Base-by-base conservation (phyloP, 306 rosid species). In the Castanea mollissima region DNA sequence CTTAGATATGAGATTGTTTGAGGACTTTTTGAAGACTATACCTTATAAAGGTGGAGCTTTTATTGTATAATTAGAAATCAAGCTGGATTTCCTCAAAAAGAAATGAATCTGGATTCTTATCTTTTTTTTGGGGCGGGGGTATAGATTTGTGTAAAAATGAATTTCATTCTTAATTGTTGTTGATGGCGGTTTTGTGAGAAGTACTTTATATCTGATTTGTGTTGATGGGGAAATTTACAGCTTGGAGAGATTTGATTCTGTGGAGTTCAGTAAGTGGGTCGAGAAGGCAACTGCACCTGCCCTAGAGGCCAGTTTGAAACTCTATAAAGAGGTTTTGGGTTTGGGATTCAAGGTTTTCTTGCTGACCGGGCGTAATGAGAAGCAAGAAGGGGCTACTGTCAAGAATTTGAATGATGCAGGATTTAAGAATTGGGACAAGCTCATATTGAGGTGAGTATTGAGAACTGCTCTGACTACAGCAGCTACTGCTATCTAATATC, bases 351-450 rank as follows among this genome's bases (percentile, higher is more conserved):
- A 91, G 90, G 85, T 95, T 57, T 79, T 95, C 85, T 88, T 95
- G 80, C 83, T 95, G 80, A 95, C 98, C n/a, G 99, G 99, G 29
- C 84, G 98, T 71, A 79, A 81, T 6, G 99, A 95, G 79, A 77
- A 76, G 31, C 97, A 88, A 34, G 82, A 97, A 82, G 64, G 62
- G 79, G 74, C 71, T 74, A 95, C 98, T 5, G 75, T 84, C 32
- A 90, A 90, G 76, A 95, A 95, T 88, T 84, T 95, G 85, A 88
- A 73, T 79, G 80, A 83, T 69, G 93, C 89, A 14, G 99, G 99
- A 12, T 86, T 90, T 76, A 80, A 68, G 63, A 90, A 84, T 57
- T 95, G 99, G 97, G 85, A 95, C 76, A 82, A 88, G 76, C 97
- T 95, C 79, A 77, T 92, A 71, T 78, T 94, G 80, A 90, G 98